Percentiles rank a stretch among this genome's conserved stretches.
These are phyloP conservation scores for Hanseniaspora jakobsenii DNA, from an alignment of 805 yeast species.

Conservation along the genomic window DNA sequence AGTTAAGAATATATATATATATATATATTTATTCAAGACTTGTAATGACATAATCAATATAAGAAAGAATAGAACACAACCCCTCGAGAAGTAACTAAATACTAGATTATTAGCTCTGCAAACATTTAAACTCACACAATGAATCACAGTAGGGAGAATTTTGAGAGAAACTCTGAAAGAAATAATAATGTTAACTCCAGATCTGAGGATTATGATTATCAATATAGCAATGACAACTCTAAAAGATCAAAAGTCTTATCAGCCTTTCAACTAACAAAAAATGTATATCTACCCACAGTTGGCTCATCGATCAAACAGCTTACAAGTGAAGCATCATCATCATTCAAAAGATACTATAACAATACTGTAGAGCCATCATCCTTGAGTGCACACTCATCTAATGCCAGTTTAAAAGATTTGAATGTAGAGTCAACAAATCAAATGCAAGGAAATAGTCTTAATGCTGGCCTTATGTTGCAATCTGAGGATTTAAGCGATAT, in stretches of 20 bases:
- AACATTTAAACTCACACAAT: too few species aligned
- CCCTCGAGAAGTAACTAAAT: too few species aligned
- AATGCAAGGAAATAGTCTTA: neutral
- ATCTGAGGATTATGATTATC: neutral
- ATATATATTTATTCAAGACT: too few species aligned
- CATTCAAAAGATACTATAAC: conserved; percentile 17
- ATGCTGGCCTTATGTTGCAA: neutral
- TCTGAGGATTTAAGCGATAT: conserved; percentile 4
- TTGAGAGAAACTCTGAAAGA: too few species aligned
- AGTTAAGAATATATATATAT: too few species aligned
- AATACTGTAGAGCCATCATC: neutral
- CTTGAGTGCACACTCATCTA: neutral
- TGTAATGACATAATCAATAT: too few species aligned
- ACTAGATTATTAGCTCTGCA: too few species aligned
- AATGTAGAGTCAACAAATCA: conserved; percentile 6
- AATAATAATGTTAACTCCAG: neutral
- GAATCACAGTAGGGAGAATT: too few species aligned
- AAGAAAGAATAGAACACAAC: too few species aligned
- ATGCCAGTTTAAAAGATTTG: too few species aligned
- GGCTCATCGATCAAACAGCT: conserved; percentile 38
- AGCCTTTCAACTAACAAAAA: conserved; percentile 43
- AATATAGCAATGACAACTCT: neutral
- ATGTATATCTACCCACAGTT: conserved; percentile 43
- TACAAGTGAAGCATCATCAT: conserved; percentile 35
- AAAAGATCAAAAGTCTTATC: conserved; percentile 40